Base-by-base conservation (phyloP, 345 rosid genomes). In the Populus ilicifolia region DNA sequence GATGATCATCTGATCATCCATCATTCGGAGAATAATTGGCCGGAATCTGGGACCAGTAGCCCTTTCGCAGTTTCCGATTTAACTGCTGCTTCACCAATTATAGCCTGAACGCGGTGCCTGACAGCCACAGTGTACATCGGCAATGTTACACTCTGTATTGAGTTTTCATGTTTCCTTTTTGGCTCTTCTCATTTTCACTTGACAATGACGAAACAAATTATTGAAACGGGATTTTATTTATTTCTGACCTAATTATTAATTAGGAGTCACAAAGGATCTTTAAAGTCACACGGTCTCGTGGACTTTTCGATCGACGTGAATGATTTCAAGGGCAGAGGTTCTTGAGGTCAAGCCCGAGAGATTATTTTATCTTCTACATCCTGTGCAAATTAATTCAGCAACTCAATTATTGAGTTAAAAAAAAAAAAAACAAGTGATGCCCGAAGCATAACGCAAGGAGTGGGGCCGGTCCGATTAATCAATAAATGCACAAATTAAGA, bases 31-130 rank as follows among this genome's bases (percentile, higher is more conserved):
- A 44, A 23, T 23, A 7, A 35, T 20, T 61, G 10, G 17, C 16
- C 66, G 27, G 46, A 0, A 67, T 75, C 41, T 56, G 80, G 93
- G 90, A 83, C 90, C 90, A 83, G 84, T n/a, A 20, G 17, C 12
- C 30, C 18, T 18, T 23, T 13, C 16, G 2, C 65, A 10, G 2
- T n/a, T 20, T 76, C 64, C 72, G 43, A 30, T 76, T 72, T n/a
- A 29, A 62, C 20, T 77, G 48, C 56, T 30, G 36, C 69, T 80
- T 77, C 76, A 13, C 67, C 75, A 68, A 62, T 77, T 70, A 25
- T 73, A 59, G 38, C 73, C 30, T 20, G 6, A 5, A 25, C 9
- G 44, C 2, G 10, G 43, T 56, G 18, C 25, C 72, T 71, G 48
- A 30, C 33, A 25, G 18, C 48, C 66, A 21, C 17, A 23, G 25